Evolutionary conservation across 116 monocot genomes (phyloP), one percentile per base, ranked within the genome.

Genomic region (Posidonia oceanica): DNA sequence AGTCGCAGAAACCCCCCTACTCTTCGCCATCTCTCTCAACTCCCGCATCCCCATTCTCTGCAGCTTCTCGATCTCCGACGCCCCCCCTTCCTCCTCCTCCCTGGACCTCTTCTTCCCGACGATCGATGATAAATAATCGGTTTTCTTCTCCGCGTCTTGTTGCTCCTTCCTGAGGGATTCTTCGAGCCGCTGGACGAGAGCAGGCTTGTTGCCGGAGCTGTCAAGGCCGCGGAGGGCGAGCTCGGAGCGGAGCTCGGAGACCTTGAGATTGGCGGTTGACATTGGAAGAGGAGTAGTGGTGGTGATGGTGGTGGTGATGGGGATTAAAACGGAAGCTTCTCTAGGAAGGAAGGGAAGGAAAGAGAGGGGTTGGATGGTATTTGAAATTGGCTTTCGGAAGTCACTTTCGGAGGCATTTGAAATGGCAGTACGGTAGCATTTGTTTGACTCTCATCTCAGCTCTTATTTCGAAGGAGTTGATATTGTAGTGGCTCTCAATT

Each of bases 231-330:
- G 84, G 67, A 64, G 72, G 17, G 64, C 16, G 29, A 91, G 91
- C 85, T 85, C 71, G 7, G 80, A 64, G 23, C 91, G 91, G 68
- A 91, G 76, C 67, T 87, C 87, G 36, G 72, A 82, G 14, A 85
- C 80, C 61, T 79, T 82, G 64, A 84, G 77, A 69, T 85, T 79
- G 14, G 80, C 74, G 40, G 81, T 73, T 44, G 71, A 18, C 77
- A 77, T 77, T 48, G 58, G 51, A 23, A 14, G 55, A 57, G 17
- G 37, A 57, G 56, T 38, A 14, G 38, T 44, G 39, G 37, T 39
- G 22, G 18, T 18, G 17, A 17, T 57, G 1, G n/a, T 58, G 58
- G 48, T 48, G 12, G 1, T 48, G 7, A 29, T 29, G 1, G 29
- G 29, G 29, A 0, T 29, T 29, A 1, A 58, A 20, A 21, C 5